Evolutionary conservation across 2,329 filamentous ascomycete genomes (phyloP).

Genomic region (Ascochyta koolunga): DNA sequence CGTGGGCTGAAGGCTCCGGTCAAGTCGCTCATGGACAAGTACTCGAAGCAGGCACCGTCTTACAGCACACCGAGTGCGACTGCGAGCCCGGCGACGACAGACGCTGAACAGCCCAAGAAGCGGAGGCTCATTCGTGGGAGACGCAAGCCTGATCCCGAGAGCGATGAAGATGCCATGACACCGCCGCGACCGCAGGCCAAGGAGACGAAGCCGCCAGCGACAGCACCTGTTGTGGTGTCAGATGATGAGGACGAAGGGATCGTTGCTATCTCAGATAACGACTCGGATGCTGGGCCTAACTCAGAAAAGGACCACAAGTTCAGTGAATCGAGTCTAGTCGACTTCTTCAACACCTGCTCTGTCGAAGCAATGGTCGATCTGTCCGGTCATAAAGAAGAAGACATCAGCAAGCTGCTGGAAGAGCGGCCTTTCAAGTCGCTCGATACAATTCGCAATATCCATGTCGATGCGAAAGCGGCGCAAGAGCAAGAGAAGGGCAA

Average conservation of each 20-base stretch:
- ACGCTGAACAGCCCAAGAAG: slow-evolving; percentile 36
- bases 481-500: slow-evolving; percentile 37
- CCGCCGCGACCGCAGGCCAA: slow-evolving; percentile 30
- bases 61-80: slow-evolving; percentile 21
- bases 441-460: slow-evolving; percentile 69
- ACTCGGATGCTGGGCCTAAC: slow-evolving; percentile 52
- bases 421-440: slow-evolving; percentile 76
- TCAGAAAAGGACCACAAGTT: slow-evolving; percentile 32
- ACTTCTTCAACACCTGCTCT: slow-evolving; percentile 82
- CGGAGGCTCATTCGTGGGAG: slow-evolving; percentile 59
- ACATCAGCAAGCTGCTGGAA: slow-evolving; percentile 71
- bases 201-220: slow-evolving; percentile 6
- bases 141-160: slow-evolving; percentile 40
- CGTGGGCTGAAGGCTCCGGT: slow-evolving; percentile 61
- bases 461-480: slow-evolving; percentile 42
- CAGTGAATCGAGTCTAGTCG: slow-evolving; percentile 66
- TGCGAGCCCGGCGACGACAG: slow-evolving; percentile 17
- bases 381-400: slow-evolving; percentile 72
- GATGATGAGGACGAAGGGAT: slow-evolving; percentile 45
- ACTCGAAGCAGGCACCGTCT: slow-evolving; percentile 32
- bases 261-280: slow-evolving; percentile 46
- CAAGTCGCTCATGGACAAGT: slow-evolving; percentile 65
- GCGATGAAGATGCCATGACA: slow-evolving; percentile 25
- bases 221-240: slow-evolving; percentile 24
- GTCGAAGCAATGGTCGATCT: slow-evolving; percentile 80